A percentile compares a stretch with the other conserved stretches of the same genome.
Evolutionary conservation across 106 monocot genomes (phyloP).

Genomic region (Phalaenopsis aphrodite): DNA sequence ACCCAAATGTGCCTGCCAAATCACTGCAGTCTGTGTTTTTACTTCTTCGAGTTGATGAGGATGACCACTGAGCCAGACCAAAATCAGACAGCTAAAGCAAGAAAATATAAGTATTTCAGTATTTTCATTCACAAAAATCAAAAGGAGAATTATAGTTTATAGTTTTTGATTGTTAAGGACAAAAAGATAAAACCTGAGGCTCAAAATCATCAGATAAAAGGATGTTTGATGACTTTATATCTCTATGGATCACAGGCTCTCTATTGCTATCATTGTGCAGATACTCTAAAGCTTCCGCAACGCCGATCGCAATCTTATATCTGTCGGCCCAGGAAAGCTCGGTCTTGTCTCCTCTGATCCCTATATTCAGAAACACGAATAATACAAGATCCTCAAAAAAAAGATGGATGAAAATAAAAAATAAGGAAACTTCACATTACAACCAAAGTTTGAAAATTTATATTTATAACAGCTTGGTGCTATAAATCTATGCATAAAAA

Average conservation of each 20-base stretch:
- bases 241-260: slow-evolving; percentile 64
- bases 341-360: slow-evolving; percentile 9
- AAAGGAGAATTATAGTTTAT: background rate
- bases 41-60: slow-evolving; percentile 19
- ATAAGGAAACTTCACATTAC: too few species aligned
- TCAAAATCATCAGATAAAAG: slow-evolving; percentile 58
- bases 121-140: background rate
- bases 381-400: background rate
- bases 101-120: background rate
- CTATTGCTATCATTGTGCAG: slow-evolving; percentile 35
- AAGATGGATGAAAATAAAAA: too few species aligned
- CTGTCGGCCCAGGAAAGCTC: slow-evolving; percentile 58
- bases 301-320: slow-evolving; percentile 50
- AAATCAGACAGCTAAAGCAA: slow-evolving; percentile 66
- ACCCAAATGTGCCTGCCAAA: slow-evolving; percentile 91
- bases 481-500: too few species aligned
- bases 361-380: background rate
- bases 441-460: too few species aligned
- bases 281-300: slow-evolving; percentile 61
- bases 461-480: too few species aligned
- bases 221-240: slow-evolving; percentile 93
- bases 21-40: slow-evolving; percentile 36
- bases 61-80: slow-evolving; percentile 57
- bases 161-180: background rate
- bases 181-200: slow-evolving; percentile 44